These are phyloP conservation scores for Cucurbita maxima DNA, from an alignment of 306 rosid genomes.

Conservation along the genomic window DNA sequence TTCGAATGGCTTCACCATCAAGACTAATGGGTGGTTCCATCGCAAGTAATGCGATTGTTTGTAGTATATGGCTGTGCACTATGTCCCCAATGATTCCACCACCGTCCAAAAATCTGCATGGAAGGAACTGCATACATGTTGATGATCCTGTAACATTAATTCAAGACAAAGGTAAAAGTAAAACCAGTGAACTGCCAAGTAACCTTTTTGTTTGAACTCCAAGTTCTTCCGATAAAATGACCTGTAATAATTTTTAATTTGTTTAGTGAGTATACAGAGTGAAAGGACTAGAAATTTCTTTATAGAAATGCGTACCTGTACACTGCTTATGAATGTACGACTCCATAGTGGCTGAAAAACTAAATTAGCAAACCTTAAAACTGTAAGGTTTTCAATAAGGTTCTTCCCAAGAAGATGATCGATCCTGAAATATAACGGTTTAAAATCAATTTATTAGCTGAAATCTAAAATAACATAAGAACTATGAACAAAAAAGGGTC, in stretches of 20 bases:
- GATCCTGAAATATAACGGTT: conserved; percentile 45
- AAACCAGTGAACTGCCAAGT: conserved; percentile 1
- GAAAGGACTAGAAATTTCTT: neutral
- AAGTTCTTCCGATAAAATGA: conserved; percentile 71
- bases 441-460: neutral
- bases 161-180: neutral
- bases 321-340: conserved; percentile 56
- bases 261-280: neutral
- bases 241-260: conserved; percentile 18
- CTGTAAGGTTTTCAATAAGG: conserved; percentile 86
- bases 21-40: conserved; percentile 93
- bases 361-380: conserved; percentile 83
- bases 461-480: neutral
- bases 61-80: conserved; percentile 82
- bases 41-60: conserved; percentile 83
- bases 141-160: neutral
- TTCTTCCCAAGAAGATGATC: conserved; percentile 94
- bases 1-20: conserved; percentile 82
- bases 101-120: conserved; percentile 62
- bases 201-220: conserved; percentile 66
- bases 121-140: conserved; percentile 1
- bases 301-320: conserved; percentile 36
- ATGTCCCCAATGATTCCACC: conserved; percentile 80
- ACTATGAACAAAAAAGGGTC: neutral
- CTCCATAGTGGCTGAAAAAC: conserved; percentile 91